Percentiles rank a stretch among this genome's conserved stretches.
phyloP scores from a whole-genome alignment of 2,329 filamentous ascomycete species.

The Sphaceloma murrayae region DNA sequence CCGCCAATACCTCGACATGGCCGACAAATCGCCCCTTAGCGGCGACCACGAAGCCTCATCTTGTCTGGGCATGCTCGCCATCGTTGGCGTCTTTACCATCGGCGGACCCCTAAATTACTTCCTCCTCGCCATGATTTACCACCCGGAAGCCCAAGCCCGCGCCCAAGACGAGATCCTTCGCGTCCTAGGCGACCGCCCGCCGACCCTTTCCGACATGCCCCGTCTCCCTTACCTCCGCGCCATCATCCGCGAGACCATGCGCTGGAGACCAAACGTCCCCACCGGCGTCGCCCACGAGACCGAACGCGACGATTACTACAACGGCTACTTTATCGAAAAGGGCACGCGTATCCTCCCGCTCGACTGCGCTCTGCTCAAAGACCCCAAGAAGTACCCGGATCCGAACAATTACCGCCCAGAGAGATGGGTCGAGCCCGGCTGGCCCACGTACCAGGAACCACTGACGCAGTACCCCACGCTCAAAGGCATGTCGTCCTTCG shows the following conservation, averaged over 20 bases:
- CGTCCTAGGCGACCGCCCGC: constrained; percentile 43
- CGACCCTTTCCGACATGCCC: constrained; percentile 42
- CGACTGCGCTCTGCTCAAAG: constrained; percentile 46
- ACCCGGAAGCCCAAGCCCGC: constrained; percentile 38
- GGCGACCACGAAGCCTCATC: constrained; percentile 30
- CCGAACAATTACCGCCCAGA: constrained; percentile 55
- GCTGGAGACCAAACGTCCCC: constrained; percentile 45
- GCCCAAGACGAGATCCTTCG: constrained; percentile 39
- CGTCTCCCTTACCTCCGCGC: constrained; percentile 46
- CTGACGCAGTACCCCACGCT: constrained; percentile 55
- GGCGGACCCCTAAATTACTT: constrained; percentile 24
- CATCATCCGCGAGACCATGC: constrained; percentile 49
- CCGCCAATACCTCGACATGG: constrained; percentile 35
- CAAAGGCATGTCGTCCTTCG: constrained; percentile 55
- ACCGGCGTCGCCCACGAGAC: constrained; percentile 46
- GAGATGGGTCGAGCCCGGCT: constrained; percentile 52
- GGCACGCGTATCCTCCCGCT: constrained; percentile 45
- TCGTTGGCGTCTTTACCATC: constrained; percentile 29
- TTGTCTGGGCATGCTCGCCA: constrained; percentile 28
- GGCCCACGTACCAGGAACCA: constrained; percentile 56
- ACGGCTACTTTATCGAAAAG: constrained; percentile 44
- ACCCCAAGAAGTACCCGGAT: constrained; percentile 51
- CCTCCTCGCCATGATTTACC: constrained; percentile 37
- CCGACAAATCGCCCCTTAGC: constrained; percentile 27
- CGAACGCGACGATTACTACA: constrained; percentile 44